phyloP scores from a whole-genome alignment of 2,329 filamentous ascomycete species.

The Gaeumannomyces tritici region DNA sequence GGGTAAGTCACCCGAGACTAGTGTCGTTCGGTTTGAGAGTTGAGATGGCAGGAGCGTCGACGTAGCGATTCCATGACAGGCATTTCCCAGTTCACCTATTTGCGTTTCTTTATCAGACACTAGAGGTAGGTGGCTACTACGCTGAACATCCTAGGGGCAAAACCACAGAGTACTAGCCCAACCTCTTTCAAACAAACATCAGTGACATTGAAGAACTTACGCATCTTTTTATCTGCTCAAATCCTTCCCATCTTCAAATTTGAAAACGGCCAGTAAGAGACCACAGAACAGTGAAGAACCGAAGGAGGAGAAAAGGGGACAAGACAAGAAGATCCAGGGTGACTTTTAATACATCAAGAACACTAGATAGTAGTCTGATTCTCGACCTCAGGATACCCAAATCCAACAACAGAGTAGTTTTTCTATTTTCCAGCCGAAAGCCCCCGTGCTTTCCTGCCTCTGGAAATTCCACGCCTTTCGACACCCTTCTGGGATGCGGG shows the following conservation, averaged over 20 bases:
- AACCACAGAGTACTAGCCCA: no score
- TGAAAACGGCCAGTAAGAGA: no score
- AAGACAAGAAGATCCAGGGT: not conserved
- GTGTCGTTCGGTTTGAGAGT: not conserved
- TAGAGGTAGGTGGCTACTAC: no score
- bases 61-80: not conserved
- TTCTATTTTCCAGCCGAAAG: no score
- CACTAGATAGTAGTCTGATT: not conserved
- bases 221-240: no score
- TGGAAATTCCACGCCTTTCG: not conserved
- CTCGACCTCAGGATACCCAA: not conserved
- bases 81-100: no score
- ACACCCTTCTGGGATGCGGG: not conserved
- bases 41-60: not conserved
- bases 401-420: not conserved
- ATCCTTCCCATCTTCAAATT: no score
- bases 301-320: not conserved
- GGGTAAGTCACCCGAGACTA: not conserved
- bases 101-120: not conserved
- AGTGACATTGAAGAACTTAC: no score
- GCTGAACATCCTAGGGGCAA: no score
- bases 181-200: no score
- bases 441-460: no score
- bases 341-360: not conserved
- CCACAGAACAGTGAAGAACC: not conserved